Base-by-base conservation (phyloP, 305 asterid species). In the Fraxinus nigra region DNA sequence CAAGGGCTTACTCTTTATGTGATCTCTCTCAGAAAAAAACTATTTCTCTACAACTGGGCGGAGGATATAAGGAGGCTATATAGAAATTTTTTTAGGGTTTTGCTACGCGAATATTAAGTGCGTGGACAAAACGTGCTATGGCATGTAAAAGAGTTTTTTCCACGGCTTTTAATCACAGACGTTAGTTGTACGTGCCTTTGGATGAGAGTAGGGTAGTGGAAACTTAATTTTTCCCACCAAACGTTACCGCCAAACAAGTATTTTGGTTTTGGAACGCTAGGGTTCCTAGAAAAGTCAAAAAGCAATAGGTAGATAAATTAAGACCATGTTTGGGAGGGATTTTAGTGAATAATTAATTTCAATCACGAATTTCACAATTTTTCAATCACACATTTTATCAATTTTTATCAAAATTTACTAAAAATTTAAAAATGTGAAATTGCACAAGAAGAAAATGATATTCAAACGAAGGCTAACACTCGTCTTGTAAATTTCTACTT, bases 161-260 rank as follows among this genome's bases (percentile, higher is more conserved):
- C 83, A 22, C 63, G 38, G 28, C n/a, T 35, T 67, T 40, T 61
- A 1, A 26, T 59, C 75, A 78, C 75, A 48, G 67, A 78, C 81
- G 90, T 70, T 79, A 65, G 2, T 0, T 0, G 2, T 81, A 92
- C 92, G 89, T 89, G 80, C 85, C 1, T 0, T 2, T 40, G 6
- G 73, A 54, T 16, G 90, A 74, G 88, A 82, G 61, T 72, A 86
- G 84, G 80, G 30, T 20, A 22, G 33, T 26, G n/a, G 7, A 2
- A 76, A 14, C 48, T 46, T 43, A 85, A 85, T 86, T 81, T 86
- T 90, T 83, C 91, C 93, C 94, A 89, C 91, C 88, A 78, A 88
- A 86, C 87, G 83, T 91, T 93, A 91, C 95, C 97, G 97, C 97
- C 97, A 91, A 89, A 85, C 85, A 80, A 80, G 70, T 73, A 74